These are phyloP conservation scores for Meyerozyma elateridarum DNA, from an alignment of 1,139 yeast genomes.

Conservation along the genomic window DNA sequence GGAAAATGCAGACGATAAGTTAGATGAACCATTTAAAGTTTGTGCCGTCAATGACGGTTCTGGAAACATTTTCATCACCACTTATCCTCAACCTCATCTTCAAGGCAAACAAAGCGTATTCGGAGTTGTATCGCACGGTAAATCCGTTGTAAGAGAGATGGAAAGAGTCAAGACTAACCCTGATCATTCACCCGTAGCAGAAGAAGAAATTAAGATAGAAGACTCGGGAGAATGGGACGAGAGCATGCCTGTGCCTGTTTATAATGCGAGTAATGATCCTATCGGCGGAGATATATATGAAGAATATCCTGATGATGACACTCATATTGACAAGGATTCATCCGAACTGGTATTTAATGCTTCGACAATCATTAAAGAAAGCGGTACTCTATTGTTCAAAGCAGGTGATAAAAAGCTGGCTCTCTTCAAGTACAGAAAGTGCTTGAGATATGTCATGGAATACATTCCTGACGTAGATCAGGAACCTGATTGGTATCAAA, in stretches of 20 bases:
- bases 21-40: slow-evolving; percentile 46
- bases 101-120: slow-evolving; percentile 74
- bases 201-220: slow-evolving; percentile 43
- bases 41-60: slow-evolving; percentile 73
- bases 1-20: slow-evolving; percentile 42
- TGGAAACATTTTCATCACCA: slow-evolving; percentile 66
- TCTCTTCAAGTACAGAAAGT: slow-evolving; percentile 54
- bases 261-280: slow-evolving; percentile 54
- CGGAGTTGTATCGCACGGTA: slow-evolving; percentile 60
- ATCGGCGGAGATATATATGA: slow-evolving; percentile 69
- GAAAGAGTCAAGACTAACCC: slow-evolving; percentile 47
- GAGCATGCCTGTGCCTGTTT: slow-evolving; percentile 49
- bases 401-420: slow-evolving; percentile 48
- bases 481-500: slow-evolving; percentile 47
- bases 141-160: slow-evolving; percentile 63
- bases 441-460: slow-evolving; percentile 65
- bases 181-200: slow-evolving; percentile 40
- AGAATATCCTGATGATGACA: slow-evolving; percentile 72
- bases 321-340: slow-evolving; percentile 52
- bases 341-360: slow-evolving; percentile 51
- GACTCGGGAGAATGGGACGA: slow-evolving; percentile 67
- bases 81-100: slow-evolving; percentile 67
- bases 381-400: slow-evolving; percentile 60
- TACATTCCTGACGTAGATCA: slow-evolving; percentile 66
- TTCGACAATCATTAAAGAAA: slow-evolving; percentile 51